Conservation (phyloP, 164 flowering plant species). For the Cinnamomum micranthum region DNA sequence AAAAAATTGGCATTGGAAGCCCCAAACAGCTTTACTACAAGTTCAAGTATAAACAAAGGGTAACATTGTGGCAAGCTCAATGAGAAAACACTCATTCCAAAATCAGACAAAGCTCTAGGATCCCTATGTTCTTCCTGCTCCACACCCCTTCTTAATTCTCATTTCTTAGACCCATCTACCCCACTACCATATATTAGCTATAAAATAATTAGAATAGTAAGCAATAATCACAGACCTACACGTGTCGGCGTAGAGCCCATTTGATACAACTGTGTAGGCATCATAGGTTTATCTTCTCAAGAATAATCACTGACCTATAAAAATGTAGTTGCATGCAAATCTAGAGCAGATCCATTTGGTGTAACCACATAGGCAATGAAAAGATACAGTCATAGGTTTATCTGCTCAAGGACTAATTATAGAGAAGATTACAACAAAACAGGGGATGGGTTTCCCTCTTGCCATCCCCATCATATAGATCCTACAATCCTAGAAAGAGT, state of each 20-base stretch:
- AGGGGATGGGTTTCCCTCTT: not conserved
- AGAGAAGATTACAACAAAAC: not conserved
- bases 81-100: constrained; percentile 2
- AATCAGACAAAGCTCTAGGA: constrained; percentile 5
- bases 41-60: not conserved
- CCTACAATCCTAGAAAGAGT: constrained; percentile 11
- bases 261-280: no score
- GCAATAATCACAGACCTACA: not conserved
- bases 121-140: not conserved
- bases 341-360: not conserved
- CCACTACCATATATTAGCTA: not conserved
- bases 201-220: not conserved
- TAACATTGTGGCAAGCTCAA: not conserved
- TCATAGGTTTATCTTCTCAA: no score
- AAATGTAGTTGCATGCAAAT: not conserved
- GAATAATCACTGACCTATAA: not conserved
- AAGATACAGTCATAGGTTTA: not conserved
- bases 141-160: not conserved
- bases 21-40: not conserved
- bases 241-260: not conserved
- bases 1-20: constrained; percentile 4
- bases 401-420: constrained; percentile 1
- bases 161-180: not conserved
- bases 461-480: constrained; percentile 22
- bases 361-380: not conserved